A percentile compares a stretch with the other conserved stretches of the same genome.
phyloP scores from a whole-genome alignment of 2,329 filamentous ascomycete genomes.

The Fusarium sp. region DNA sequence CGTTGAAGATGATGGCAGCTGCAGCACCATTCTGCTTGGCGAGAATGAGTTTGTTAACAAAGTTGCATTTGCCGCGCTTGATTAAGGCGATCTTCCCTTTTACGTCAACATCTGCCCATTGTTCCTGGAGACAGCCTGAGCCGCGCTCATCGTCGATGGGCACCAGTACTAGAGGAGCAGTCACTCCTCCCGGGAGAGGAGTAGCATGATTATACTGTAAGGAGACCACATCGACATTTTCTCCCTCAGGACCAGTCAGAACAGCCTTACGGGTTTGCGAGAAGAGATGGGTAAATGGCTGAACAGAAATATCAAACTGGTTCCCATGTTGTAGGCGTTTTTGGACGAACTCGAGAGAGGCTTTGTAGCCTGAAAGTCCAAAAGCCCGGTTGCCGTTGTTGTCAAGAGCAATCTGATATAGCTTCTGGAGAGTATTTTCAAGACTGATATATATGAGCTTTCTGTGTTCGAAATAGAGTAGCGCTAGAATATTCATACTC shows the following conservation, averaged over 20 bases:
- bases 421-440: not conserved
- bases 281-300: constrained; percentile 26
- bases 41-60: constrained; percentile 54
- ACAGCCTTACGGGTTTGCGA: constrained; percentile 10
- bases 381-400: constrained; percentile 24
- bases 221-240: constrained; percentile 39
- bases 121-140: constrained; percentile 52
- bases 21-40: constrained; percentile 52
- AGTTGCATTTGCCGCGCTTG: constrained; percentile 56
- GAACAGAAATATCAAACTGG: constrained; percentile 13
- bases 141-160: constrained; percentile 49
- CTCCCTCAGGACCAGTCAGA: constrained; percentile 12
- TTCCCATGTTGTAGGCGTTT: not conserved
- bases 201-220: constrained; percentile 58
- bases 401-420: constrained; percentile 21
- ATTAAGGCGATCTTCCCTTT: constrained; percentile 56
- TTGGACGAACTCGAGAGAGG: constrained; percentile 24
- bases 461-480: not conserved
- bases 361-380: constrained; percentile 28
- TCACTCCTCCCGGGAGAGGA: constrained; percentile 45
- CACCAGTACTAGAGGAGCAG: constrained; percentile 48
- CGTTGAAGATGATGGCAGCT: constrained; percentile 70
- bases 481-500: not conserved
- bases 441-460: constrained; percentile 4
- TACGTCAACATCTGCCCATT: constrained; percentile 55